These are phyloP conservation scores for Venturia nashicola DNA, from an alignment of 2,329 filamentous ascomycete genomes.

Conservation along the genomic window DNA sequence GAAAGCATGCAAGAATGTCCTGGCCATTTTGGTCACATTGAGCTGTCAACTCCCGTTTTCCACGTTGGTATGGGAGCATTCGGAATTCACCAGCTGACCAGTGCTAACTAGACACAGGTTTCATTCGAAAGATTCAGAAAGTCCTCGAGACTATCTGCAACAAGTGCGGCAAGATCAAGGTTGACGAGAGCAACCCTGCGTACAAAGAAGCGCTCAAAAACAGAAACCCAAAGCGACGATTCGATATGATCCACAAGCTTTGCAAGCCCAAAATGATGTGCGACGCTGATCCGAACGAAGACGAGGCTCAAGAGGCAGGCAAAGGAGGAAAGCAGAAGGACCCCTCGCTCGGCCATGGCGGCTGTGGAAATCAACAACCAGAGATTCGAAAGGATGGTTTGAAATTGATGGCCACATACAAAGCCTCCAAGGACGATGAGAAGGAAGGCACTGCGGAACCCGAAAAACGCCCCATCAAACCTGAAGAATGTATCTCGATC, in stretches of 20 bases:
- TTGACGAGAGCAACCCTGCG: slow-evolving; percentile 82
- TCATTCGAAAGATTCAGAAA: slow-evolving; percentile 99
- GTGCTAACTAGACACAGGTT: slow-evolving; percentile 48
- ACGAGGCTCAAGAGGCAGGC: slow-evolving; percentile 38
- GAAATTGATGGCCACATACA: slow-evolving; percentile 68
- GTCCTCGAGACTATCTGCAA: slow-evolving; percentile 97
- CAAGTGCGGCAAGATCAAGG: slow-evolving; percentile 95
- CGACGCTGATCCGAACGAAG: slow-evolving; percentile 60
- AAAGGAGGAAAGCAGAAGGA: slow-evolving; percentile 41
- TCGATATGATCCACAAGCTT: slow-evolving; percentile 81
- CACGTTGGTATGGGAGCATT: slow-evolving; percentile 49
- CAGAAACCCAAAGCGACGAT: slow-evolving; percentile 87
- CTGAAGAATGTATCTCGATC: slow-evolving; percentile 73
- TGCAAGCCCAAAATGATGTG: slow-evolving; percentile 84
- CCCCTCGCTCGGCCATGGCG: slow-evolving; percentile 52
- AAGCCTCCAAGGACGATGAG: slow-evolving; percentile 55
- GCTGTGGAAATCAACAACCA: slow-evolving; percentile 86
- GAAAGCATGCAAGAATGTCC: slow-evolving; percentile 94
- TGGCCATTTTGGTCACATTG: slow-evolving; percentile 97
- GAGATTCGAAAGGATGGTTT: slow-evolving; percentile 79
- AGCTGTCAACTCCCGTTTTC: slow-evolving; percentile 90
- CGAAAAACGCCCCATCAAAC: slow-evolving; percentile 72
- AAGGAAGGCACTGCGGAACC: slow-evolving; percentile 51
- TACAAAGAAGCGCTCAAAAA: slow-evolving; percentile 72
- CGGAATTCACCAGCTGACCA: background rate